Evolutionary conservation across 2,329 filamentous ascomycete species (phyloP), one percentile per base, ranked within the genome.

Genomic region (Pseudogymnoascus sp.): DNA sequence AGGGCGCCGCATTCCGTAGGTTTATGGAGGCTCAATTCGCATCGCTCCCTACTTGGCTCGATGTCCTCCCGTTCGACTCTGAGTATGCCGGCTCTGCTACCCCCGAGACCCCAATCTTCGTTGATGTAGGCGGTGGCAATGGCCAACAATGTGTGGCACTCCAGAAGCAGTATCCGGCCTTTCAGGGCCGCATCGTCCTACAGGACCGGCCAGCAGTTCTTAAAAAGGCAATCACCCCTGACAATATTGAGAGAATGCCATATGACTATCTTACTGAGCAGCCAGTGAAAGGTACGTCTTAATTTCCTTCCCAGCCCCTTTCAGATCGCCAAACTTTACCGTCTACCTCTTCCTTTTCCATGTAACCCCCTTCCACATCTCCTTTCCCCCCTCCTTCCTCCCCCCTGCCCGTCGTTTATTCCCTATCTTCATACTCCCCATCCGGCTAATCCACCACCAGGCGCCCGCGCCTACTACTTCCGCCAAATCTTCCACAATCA

Each of bases 401-500:
- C 28, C 22, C 22, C 8, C 20, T 25, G 2, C 28, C 22, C 22
- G 22, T 4, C 22, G 22, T 25, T 25, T 25, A 25, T 25, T 25
- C 22, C 22, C 22, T 5, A 25, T 35, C 32, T 38, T n/a, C 22
- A 20, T 22, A 25, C 12, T 6, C 38, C 6, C 20, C 41, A 47
- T 8, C 41, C 3, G 25, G 25, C 41, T 47, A 28, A 47, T 14
- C 12, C 6, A 16, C 14, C 22, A 54, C 57, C 25, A 69, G 67
- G 59, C 58, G 68, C 66, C 3, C 62, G 64, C 2, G 66, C 67
- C 4, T 70, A 69, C 58, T 70, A 70, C 59, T 68, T 70, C 38
- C 67, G 69, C 28, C 64, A 69, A n/a, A 67, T 71, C 16, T 38
- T 71, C 59, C 69, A 70, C 61, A 67, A 71, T 39, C 62, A 68